Conservation (phyloP, 2,329 filamentous ascomycete genomes). For the Orbilia oligospora region DNA sequence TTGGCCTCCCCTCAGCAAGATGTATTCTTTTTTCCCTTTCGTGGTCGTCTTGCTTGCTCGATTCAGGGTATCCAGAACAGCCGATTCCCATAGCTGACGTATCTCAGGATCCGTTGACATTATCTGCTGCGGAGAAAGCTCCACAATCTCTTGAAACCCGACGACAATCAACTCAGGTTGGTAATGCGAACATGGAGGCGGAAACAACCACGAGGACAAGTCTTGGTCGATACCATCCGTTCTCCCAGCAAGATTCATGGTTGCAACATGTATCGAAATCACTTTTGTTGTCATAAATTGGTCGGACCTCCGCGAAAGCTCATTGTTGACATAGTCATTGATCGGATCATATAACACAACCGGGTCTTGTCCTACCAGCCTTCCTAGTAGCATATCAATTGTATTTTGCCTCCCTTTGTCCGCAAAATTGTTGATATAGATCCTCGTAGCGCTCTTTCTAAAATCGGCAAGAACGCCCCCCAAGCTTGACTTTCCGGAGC, state of each 20-base stretch:
- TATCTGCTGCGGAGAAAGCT: slow-evolving; percentile 96
- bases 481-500: slow-evolving; percentile 94
- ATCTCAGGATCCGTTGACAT: slow-evolving; percentile 96
- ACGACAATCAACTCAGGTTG: slow-evolving; percentile 89
- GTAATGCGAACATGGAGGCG: slow-evolving; percentile 73
- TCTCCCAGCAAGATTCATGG: slow-evolving; percentile 94
- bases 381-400: slow-evolving; percentile 84
- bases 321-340: slow-evolving; percentile 86
- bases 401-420: slow-evolving; percentile 94
- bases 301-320: slow-evolving; percentile 75
- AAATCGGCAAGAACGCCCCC: slow-evolving; percentile 95
- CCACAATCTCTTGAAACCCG: slow-evolving; percentile 98
- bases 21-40: slow-evolving; percentile 80
- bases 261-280: slow-evolving; percentile 81
- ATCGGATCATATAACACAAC: slow-evolving; percentile 73
- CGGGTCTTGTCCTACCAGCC: slow-evolving; percentile 52
- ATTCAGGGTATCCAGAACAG: slow-evolving; percentile 84
- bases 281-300: slow-evolving; percentile 47
- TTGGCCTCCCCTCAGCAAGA: slow-evolving; percentile 90
- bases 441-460: slow-evolving; percentile 90
- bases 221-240: slow-evolving; percentile 83
- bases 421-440: slow-evolving; percentile 98
- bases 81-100: slow-evolving; percentile 86
- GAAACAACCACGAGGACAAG: slow-evolving; percentile 87
- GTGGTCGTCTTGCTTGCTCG: slow-evolving; percentile 71